Evolutionary conservation across 108 stramenopile species (phyloP), one percentile per base, ranked within the genome.

Genomic region (Mayamaea pseudoterrestris): DNA sequence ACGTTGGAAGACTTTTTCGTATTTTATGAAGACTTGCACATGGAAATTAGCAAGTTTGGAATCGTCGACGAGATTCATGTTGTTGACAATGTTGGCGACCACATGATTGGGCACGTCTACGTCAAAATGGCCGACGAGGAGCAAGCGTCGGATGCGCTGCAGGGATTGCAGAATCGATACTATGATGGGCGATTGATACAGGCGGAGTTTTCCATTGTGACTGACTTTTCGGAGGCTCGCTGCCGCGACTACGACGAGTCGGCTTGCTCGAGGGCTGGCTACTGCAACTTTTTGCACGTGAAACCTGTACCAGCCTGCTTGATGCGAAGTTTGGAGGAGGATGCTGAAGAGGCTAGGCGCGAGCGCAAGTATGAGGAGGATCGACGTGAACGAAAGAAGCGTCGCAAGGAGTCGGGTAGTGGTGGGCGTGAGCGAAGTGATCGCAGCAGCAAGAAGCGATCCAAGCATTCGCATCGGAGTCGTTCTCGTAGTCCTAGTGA

Each of bases 201-300:
- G 51, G 79, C 78, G 47, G 98, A 97, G 55, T 97, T 93, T 63
- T 75, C 78, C 30, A 94, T 95, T 16, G 98, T 97, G 5, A 91
- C 93, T 3, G 94, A 98, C 60, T 98, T 99, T 53, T 60, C 82
- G 26, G 93, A 95, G 57, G 95, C 96, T 1, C 61, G 95, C 12
- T 99, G 98, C 59, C 64, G 96, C 8, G 93, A 94, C 58, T 94
- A 74, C 51, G 90, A 92, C 45, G 88, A 91, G 53, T 78, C 64
- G 28, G 54, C 45, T 13, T 97, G 95, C 63, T 46, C 55, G 28
- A 58, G 93, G 7, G 96, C 96, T 12, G 93, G 91, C 27, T 91
- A 89, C 51, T 99, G 98, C 68, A 99, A 97, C 72, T 98, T 98
- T 59, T 85, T 98, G 88, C 98, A 99, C 66, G 71, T 75, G 59